Evolutionary conservation across 1,139 yeast species (phyloP), one percentile per base, ranked within the genome.

Genomic region (Blastobotrys ciferrii): DNA sequence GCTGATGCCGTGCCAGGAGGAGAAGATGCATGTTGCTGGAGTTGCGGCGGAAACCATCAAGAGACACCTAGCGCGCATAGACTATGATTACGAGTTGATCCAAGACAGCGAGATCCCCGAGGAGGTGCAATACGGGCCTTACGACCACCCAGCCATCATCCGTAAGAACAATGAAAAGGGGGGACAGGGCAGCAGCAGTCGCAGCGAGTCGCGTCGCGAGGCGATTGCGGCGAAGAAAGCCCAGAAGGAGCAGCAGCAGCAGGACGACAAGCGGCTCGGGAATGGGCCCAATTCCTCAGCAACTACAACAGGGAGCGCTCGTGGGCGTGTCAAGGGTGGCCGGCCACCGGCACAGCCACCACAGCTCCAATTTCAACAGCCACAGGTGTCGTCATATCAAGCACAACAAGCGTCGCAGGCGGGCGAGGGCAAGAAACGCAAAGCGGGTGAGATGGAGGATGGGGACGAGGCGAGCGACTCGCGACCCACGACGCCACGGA

Each of bases 21-120:
- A 92, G 65, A 92, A 92, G 68, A 89, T 92, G 95, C 97, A 92
- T 64, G 97, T 92, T 33, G 94, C 98, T 2, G 84, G 92, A 1
- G 85, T 88, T 33, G 96, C 97, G 23, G 78, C 87, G 28, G 98
- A 91, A 59, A 77, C 84, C 18, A 77, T 89, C 46, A 72, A 76
- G 37, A 80, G 83, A 55, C 87, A 88, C 61, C 72, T 87, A 57
- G 75, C 73, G 47, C 74, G 97, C 43, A 76, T 92, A 56, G 87
- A 91, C 63, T 80, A 84, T 57, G 96, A 88, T 63, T 91, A 81
- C 69, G 73, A 77, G 51, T 77, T 88, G 37, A 77, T 91, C 32
- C 72, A 79, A 48, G 80, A 82, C 61, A 81, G 84, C 61, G 95
- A 78, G 75, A 85, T 69, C 76, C 98, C 72, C 51, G 87, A 67